These are phyloP conservation scores for Russula abietina DNA, from an alignment of 768 basidiomycete species.

Conservation along the genomic window DNA sequence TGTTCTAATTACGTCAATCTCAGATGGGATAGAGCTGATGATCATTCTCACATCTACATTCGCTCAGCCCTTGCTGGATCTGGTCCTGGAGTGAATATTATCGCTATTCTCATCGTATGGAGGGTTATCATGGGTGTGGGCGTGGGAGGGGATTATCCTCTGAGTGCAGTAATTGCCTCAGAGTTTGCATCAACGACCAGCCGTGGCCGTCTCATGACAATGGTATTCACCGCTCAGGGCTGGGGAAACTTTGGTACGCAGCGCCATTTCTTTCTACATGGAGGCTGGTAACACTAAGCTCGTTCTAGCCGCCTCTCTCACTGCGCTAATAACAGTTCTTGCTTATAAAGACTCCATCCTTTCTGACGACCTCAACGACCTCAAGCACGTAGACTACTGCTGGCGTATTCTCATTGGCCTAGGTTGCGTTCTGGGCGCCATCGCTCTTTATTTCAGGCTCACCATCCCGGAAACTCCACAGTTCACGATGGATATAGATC, in stretches of 20 bases:
- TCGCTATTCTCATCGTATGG: slow-evolving; percentile 77
- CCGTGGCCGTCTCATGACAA: slow-evolving; percentile 83
- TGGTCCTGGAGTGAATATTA: slow-evolving; percentile 60
- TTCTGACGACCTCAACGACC: slow-evolving; percentile 34
- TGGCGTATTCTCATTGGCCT: slow-evolving; percentile 89
- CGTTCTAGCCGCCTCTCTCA: slow-evolving; percentile 51
- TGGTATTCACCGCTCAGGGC: slow-evolving; percentile 82
- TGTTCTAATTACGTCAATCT: background rate
- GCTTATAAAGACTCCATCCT: slow-evolving; percentile 64
- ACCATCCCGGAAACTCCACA: slow-evolving; percentile 91
- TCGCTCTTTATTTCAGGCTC: slow-evolving; percentile 87
- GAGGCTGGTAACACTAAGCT: background rate
- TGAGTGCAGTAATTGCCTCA: slow-evolving; percentile 80
- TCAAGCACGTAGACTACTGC: slow-evolving; percentile 57
- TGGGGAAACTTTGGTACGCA: slow-evolving; percentile 73
- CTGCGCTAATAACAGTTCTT: slow-evolving; percentile 54
- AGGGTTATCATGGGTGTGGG: slow-evolving; percentile 80
- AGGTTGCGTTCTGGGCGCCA: slow-evolving; percentile 71
- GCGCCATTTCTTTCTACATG: background rate
- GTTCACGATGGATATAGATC: slow-evolving; percentile 86
- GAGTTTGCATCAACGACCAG: slow-evolving; percentile 76
- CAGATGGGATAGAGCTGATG: slow-evolving; percentile 68
- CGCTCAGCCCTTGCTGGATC: slow-evolving; percentile 72
- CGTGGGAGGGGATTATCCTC: slow-evolving; percentile 85
- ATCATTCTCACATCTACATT: slow-evolving; percentile 78